phyloP scores from a whole-genome alignment of 495 filamentous ascomycete genomes.

The Polyplosphaeria fusca region DNA sequence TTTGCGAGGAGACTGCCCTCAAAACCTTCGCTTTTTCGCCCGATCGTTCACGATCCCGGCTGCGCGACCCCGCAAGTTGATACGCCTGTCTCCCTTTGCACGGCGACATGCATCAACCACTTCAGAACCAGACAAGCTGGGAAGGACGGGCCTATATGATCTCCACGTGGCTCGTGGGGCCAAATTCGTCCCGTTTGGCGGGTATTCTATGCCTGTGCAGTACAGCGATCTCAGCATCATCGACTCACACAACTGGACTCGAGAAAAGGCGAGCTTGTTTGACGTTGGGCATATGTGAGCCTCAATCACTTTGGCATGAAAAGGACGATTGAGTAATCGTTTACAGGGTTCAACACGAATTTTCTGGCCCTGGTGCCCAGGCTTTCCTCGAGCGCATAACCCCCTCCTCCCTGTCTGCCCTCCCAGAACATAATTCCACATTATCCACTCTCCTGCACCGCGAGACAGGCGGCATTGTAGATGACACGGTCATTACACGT shows the following conservation, averaged over 20 bases:
- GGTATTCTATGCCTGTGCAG: constrained; percentile 88
- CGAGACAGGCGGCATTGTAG: constrained; percentile 82
- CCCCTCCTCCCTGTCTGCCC: constrained; percentile 60
- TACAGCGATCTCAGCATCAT: constrained; percentile 71
- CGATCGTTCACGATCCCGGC: constrained; percentile 6
- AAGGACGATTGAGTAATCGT: neutral
- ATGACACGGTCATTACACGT: constrained; percentile 85
- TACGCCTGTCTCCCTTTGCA: neutral
- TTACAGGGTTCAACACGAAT: constrained; percentile 62
- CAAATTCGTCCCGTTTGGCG: constrained; percentile 97
- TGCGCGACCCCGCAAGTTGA: constrained; percentile 18
- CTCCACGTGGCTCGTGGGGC: constrained; percentile 75
- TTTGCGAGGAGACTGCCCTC: neutral
- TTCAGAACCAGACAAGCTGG: constrained; percentile 40
- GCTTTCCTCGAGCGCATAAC: constrained; percentile 76
- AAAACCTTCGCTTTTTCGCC: neutral
- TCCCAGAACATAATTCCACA: constrained; percentile 62
- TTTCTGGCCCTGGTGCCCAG: constrained; percentile 74
- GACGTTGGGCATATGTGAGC: constrained; percentile 73
- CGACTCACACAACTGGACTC: constrained; percentile 82
- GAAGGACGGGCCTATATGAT: constrained; percentile 77
- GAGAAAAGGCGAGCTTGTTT: constrained; percentile 82
- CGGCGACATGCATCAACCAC: constrained; percentile 21
- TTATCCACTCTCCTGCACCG: constrained; percentile 77
- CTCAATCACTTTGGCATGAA: neutral